A percentile compares a stretch with the other conserved stretches of the same genome.
phyloP scores from a whole-genome alignment of 345 rosid genomes.

The Moricandia moricandioides region DNA sequence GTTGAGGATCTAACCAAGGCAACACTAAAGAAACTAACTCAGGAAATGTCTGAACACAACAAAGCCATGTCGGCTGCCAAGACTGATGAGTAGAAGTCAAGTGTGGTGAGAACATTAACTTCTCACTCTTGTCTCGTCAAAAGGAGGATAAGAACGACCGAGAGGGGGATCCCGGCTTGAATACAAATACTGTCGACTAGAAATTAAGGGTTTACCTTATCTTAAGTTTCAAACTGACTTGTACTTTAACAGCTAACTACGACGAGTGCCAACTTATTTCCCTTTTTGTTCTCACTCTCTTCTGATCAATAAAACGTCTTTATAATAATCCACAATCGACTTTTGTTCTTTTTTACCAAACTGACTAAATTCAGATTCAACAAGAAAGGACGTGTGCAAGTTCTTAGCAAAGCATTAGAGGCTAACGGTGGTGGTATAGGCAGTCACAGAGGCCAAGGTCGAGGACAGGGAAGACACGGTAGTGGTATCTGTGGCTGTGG shows the following conservation, averaged over 20 bases:
- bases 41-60: slow-evolving; percentile 84
- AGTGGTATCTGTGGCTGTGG: slow-evolving; percentile 56
- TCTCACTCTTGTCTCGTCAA: not conserved
- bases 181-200: too few species aligned
- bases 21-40: slow-evolving; percentile 81
- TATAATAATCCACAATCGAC: too few species aligned
- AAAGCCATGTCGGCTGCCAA: slow-evolving; percentile 92
- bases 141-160: too few species aligned
- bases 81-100: slow-evolving; percentile 76
- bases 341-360: too few species aligned
- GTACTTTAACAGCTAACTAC: too few species aligned
- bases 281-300: too few species aligned
- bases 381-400: slow-evolving; percentile 69
- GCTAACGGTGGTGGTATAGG: slow-evolving; percentile 75
- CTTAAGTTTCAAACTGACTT: too few species aligned
- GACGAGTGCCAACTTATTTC: too few species aligned
- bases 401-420: slow-evolving; percentile 63
- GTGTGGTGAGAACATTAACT: slow-evolving; percentile 50
- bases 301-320: too few species aligned
- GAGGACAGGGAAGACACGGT: slow-evolving; percentile 53
- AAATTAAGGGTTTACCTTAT: too few species aligned
- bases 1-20: slow-evolving; percentile 89
- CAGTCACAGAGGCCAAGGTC: slow-evolving; percentile 47
- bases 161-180: too few species aligned
- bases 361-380: too few species aligned